Base-by-base conservation (phyloP, 371 early-diverging fungal species). In the Entomophthora muscae region DNA sequence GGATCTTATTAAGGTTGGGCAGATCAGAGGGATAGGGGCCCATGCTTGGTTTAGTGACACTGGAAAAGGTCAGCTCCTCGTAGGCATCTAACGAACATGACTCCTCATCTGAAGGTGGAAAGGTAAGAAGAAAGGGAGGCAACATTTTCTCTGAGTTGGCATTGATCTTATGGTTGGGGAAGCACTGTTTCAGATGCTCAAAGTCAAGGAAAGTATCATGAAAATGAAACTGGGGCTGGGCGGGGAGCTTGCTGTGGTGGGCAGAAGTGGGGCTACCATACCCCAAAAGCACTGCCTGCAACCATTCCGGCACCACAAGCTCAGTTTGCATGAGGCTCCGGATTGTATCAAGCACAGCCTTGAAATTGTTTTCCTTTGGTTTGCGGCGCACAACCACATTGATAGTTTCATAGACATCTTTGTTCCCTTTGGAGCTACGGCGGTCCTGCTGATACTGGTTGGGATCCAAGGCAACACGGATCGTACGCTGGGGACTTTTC, bases 261-360 rank as follows among this genome's bases (percentile, higher is more conserved):
- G 88, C 89, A 57, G 83, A 79, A 31, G 75, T 73, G 3, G 94
- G 91, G 68, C 94, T 89, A 42, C 95, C 96, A 67, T 96, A 97
- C 29, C 98, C 98, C 51, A 98, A 74, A 52, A 95, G 83, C 2
- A 89, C 82, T 53, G 89, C 80, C 26, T 85, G 80, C 26, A 97
- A 71, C 97, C 97, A 98, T 3, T 82, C 82, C 3, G 98, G 98
- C 0, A 96, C 82, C 26, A 78, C 78, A 5, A 71, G 59, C 1
- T 79, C 65, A 28, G 88, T 85, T 66, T 84, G 83, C 85, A 90
- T 85, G 65, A 93, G 68, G 63, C 88, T 89, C 17, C 94, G 84
- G 30, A 94, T 84, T 0, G 91, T 86, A 65, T 92, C 90, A 31
- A 95, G 71, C 0, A 93, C 89, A 1, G 89, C 79, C 70, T 89